Percentiles rank a stretch among this genome's conserved stretches.
Conservation (phyloP, 2,329 filamentous ascomycete species). For the Cercospora zeae-maydis region DNA sequence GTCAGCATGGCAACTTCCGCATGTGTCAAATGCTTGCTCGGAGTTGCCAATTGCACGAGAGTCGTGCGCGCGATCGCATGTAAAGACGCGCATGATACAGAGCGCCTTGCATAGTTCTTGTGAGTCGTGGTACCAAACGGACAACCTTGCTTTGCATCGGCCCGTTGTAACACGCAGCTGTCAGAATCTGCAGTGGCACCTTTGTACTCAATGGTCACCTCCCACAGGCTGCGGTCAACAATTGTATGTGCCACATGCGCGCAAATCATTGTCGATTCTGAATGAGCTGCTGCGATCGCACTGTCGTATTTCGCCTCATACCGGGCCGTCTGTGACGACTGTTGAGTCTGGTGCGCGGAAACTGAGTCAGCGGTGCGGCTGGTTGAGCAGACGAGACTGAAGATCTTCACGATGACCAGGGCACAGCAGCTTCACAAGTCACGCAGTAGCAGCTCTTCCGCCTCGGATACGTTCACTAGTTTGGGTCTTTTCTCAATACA, state of each 20-base stretch:
- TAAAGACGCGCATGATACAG: conserved; percentile 9
- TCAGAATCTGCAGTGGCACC: conserved; percentile 18
- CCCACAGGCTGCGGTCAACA: not conserved
- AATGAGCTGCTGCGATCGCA: not conserved
- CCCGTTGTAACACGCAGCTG: conserved; percentile 18
- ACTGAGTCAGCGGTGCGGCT: not conserved
- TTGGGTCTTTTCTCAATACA: not conserved
- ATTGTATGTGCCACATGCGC: not conserved
- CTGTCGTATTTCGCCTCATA: not conserved
- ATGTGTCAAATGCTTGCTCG: not conserved
- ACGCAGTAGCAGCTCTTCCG: not conserved
- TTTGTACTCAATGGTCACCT: not conserved
- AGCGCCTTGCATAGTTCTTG: conserved; percentile 5
- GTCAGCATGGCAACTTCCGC: not conserved
- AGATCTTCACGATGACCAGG: not conserved
- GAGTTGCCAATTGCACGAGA: not conserved
- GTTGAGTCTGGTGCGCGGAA: not conserved
- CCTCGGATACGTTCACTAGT: too few species aligned
- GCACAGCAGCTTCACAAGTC: not conserved
- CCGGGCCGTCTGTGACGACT: not conserved
- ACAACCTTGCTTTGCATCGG: conserved; percentile 15
- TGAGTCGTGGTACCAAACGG: conserved; percentile 5
- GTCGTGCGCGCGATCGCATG: conserved; percentile 4
- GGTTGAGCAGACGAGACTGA: not conserved
- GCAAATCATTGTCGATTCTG: not conserved